These are phyloP conservation scores for Exophiala sideris DNA, from an alignment of 2,329 filamentous ascomycete species.

Conservation along the genomic window DNA sequence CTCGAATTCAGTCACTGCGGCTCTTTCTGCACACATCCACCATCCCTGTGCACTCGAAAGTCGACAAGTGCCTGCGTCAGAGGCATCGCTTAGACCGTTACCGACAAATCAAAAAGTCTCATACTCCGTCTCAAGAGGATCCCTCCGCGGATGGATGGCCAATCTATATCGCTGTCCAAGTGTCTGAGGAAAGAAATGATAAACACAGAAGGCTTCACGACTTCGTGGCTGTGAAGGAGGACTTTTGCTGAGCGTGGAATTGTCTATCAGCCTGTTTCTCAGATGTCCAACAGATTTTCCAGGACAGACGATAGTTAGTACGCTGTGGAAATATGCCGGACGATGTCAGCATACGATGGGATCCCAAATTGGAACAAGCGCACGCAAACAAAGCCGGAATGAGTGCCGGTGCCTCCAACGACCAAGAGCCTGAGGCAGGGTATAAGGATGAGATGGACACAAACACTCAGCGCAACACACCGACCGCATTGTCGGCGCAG, in stretches of 20 bases:
- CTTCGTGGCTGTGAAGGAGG: conserved; percentile 8
- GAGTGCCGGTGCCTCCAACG: background rate
- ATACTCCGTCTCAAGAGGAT: too few relatives aligned
- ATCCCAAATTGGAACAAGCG: conserved; percentile 15
- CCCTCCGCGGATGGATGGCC: too few relatives aligned
- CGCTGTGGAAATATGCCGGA: conserved; percentile 15
- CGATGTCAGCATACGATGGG: conserved; percentile 22
- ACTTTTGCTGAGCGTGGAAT: background rate
- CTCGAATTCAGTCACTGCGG: too few relatives aligned
- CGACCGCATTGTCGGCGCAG: conserved; percentile 17
- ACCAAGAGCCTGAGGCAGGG: background rate
- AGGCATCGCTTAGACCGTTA: too few relatives aligned
- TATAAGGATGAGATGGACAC: conserved; percentile 11
- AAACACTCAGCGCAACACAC: conserved; percentile 22
- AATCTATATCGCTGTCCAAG: background rate
- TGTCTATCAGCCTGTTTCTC: background rate
- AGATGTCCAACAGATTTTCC: conserved; percentile 7
- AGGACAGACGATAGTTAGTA: background rate
- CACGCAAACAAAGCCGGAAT: background rate
- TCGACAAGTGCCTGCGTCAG: too few relatives aligned
- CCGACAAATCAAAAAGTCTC: too few relatives aligned
- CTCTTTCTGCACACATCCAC: too few relatives aligned
- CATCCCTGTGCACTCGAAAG: too few relatives aligned
- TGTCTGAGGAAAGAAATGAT: background rate
- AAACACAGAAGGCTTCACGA: background rate